Conservation (phyloP, 129 eudicot species). For the Tanacetum coccineum region DNA sequence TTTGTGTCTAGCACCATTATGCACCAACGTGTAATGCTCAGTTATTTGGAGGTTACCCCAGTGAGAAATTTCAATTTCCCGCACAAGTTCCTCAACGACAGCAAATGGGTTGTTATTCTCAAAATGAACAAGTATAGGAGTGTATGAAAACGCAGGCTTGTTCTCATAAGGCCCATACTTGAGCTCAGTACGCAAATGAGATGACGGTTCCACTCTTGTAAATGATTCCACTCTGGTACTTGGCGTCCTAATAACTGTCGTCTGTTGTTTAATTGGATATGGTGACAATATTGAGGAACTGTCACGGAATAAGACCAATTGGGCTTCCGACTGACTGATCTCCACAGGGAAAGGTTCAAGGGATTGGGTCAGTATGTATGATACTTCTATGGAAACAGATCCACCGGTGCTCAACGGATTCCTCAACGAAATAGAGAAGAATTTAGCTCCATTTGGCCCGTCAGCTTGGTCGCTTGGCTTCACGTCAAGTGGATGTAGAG, state of each 20-base stretch:
- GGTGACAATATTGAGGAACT: conserved; percentile 89
- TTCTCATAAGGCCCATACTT: conserved; percentile 92
- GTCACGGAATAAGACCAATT: conserved; percentile 88
- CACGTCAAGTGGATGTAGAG: conserved; percentile 61
- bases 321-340: conserved; percentile 93
- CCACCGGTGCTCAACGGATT: conserved; percentile 58
- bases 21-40: conserved; percentile 80
- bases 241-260: conserved; percentile 74
- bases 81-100: conserved; percentile 93
- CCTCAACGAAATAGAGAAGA: conserved; percentile 49
- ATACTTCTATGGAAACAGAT: conserved; percentile 66
- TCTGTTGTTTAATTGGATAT: conserved; percentile 67
- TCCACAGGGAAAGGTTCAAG: conserved; percentile 96
- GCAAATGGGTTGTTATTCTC: conserved; percentile 95
- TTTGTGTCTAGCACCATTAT: conserved; percentile 85
- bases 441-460: conserved; percentile 86
- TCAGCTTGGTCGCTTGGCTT: conserved; percentile 51
- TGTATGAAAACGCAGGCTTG: conserved; percentile 53
- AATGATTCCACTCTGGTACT: conserved; percentile 83
- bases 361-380: conserved; percentile 71
- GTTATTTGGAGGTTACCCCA: conserved; percentile 95
- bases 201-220: conserved; percentile 81
- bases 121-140: conserved; percentile 75
- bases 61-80: conserved; percentile 95
- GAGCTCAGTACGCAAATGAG: conserved; percentile 57